A percentile compares a stretch with the other conserved stretches of the same genome.
Conservation (phyloP, 495 filamentous ascomycete species). For the Xylaria curta region DNA sequence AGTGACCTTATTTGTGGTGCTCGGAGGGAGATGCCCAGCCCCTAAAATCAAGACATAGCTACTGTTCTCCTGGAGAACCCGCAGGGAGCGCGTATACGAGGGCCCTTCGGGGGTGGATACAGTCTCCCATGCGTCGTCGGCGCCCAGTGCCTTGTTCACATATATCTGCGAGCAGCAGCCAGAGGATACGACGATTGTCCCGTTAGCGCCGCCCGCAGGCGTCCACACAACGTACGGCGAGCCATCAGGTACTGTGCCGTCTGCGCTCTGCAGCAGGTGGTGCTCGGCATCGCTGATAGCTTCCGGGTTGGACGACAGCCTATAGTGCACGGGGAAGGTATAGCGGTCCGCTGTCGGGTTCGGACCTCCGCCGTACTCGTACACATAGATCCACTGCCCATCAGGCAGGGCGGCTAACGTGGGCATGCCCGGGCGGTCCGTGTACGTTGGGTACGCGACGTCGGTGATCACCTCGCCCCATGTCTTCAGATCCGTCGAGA, state of each 20-base stretch:
- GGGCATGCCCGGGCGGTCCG: conserved; percentile 61
- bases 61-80: background rate
- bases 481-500: conserved; percentile 48
- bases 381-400: background rate
- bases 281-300: background rate
- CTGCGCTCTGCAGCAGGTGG: background rate
- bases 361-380: background rate
- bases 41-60: background rate
- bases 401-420: conserved; percentile 48
- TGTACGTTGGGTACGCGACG: conserved; percentile 43
- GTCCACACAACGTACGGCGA: conserved; percentile 50
- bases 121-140: background rate
- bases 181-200: conserved; percentile 36
- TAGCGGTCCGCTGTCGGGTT: background rate
- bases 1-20: background rate
- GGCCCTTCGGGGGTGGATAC: background rate
- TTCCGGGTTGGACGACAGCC: background rate
- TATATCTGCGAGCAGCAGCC: background rate
- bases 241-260: conserved; percentile 31
- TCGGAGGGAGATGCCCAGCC: background rate
- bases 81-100: background rate
- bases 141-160: background rate
- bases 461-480: conserved; percentile 58
- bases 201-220: conserved; percentile 45
- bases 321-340: background rate